These are phyloP conservation scores for Leccinum holopus DNA, from an alignment of 1,284 basidiomycete species.

Conservation along the genomic window DNA sequence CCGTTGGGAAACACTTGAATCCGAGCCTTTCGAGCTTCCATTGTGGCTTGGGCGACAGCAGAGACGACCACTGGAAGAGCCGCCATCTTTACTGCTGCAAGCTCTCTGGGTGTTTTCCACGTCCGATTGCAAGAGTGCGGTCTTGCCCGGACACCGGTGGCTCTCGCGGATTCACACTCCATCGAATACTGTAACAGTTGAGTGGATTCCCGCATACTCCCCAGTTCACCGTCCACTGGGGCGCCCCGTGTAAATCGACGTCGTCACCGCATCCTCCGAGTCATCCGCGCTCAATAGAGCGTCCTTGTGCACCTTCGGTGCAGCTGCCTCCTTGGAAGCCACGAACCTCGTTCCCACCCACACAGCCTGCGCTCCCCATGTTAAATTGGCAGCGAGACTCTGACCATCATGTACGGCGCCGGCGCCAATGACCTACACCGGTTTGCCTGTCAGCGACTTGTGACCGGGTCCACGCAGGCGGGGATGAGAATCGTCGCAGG, in stretches of 20 bases:
- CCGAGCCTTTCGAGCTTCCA: constrained; percentile 1
- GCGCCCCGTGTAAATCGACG: constrained; percentile 85
- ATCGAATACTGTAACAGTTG: constrained; percentile 2
- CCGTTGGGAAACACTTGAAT: constrained; percentile 1
- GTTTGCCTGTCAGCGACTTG: constrained; percentile 75
- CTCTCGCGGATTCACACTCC: constrained; percentile 20
- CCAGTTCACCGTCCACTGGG: constrained; percentile 40
- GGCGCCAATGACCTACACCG: constrained; percentile 81
- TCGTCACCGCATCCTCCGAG: constrained; percentile 67
- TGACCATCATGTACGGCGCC: constrained; percentile 87
- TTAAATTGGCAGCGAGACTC: constrained; percentile 78
- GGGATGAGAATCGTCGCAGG: constrained; percentile 77
- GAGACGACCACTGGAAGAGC: neutral
- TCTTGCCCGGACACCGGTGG: constrained; percentile 22
- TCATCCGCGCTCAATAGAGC: constrained; percentile 56
- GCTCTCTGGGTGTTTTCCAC: constrained; percentile 15
- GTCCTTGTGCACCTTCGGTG: constrained; percentile 83
- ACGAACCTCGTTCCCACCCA: constrained; percentile 89
- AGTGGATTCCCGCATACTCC: constrained; percentile 10
- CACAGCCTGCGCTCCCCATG: constrained; percentile 79
- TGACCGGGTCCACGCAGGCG: constrained; percentile 66
- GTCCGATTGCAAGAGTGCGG: constrained; percentile 18
- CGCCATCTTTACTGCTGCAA: constrained; percentile 11
- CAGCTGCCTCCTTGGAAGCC: constrained; percentile 75
- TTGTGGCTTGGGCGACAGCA: constrained; percentile 4